Conservation (phyloP, 306 rosid genomes). For the Herpetospermum pedunculosum region DNA sequence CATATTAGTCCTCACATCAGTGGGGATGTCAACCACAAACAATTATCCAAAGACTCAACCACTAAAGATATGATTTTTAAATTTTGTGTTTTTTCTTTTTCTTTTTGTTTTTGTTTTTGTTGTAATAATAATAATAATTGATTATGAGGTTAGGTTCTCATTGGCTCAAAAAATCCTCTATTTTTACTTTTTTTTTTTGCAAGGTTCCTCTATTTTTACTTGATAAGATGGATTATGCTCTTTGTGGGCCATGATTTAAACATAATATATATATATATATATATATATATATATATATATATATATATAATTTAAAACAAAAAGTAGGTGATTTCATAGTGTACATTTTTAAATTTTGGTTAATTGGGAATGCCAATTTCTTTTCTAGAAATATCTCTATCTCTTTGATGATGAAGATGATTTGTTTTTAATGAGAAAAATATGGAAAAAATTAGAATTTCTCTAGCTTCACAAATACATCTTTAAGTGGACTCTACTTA, state of each 20-base stretch:
- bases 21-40: slow-evolving; percentile 3
- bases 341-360: not conserved
- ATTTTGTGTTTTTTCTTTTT: not conserved
- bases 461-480: not conserved
- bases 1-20: not conserved
- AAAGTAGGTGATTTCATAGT: not conserved
- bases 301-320: not conserved
- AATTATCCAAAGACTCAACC: not conserved
- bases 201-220: too few relatives aligned
- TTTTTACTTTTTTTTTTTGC: too few relatives aligned
- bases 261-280: too few relatives aligned
- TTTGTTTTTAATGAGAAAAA: not conserved
- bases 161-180: too few relatives aligned
- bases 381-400: not conserved
- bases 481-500: not conserved
- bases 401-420: not conserved
- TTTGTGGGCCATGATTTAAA: not conserved
- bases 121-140: not conserved
- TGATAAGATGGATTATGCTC: not conserved
- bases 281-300: too few relatives aligned
- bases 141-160: not conserved
- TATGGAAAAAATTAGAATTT: not conserved
- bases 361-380: not conserved
- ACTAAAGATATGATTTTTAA: not conserved
- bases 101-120: not conserved